Evolutionary conservation across 805 yeast genomes (phyloP), one percentile per base, ranked within the genome.

Genomic region (Pichia phayaonensis): DNA sequence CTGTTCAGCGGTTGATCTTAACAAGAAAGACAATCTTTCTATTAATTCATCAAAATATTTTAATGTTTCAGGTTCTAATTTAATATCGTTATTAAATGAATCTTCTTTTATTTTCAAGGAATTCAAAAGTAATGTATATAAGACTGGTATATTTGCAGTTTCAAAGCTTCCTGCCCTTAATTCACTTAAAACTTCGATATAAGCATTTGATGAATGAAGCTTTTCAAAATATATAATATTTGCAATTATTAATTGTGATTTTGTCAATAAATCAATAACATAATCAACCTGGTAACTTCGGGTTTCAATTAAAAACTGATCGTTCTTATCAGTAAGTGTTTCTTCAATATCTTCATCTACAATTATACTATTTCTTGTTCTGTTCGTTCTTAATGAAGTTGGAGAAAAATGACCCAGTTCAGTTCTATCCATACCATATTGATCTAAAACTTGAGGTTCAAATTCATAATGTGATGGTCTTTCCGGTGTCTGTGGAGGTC

Each of bases 171-270:
- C 57, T 1, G 54, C 44, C 18, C 57, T 48, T 18, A 62, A 45
- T 36, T 63, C 64, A 47, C 61, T 59, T 48, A 60, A 23, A 7
- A 61, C 42, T 44, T 59, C 64, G 18, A 60, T 54, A 36, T 51
- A 44, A 2, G 46, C 44, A 45, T 62, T 62, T 27, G 55, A 47
- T 1, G 55, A 44, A 43, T 61, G 59, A 4, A 62, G 26, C 40
- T 49, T 50, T 2, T 59, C 52, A 16, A 57, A 46, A 44, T 55
- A 62, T 8, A 51, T 57, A 22, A 53, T 58, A 7, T 51, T 53
- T 6, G 63, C 50, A 4, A 58, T 42, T 2, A 51, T 22, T 42
- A 53, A 42, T 5, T 52, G 49, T 1, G 50, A 15, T 11, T 45
- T 42, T 22, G 60, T 50, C 2, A 59, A 21, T 8, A 43, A 24